Evolutionary conservation across 2,329 filamentous ascomycete genomes (phyloP).

Genomic region (Colletotrichum chlorophyti): DNA sequence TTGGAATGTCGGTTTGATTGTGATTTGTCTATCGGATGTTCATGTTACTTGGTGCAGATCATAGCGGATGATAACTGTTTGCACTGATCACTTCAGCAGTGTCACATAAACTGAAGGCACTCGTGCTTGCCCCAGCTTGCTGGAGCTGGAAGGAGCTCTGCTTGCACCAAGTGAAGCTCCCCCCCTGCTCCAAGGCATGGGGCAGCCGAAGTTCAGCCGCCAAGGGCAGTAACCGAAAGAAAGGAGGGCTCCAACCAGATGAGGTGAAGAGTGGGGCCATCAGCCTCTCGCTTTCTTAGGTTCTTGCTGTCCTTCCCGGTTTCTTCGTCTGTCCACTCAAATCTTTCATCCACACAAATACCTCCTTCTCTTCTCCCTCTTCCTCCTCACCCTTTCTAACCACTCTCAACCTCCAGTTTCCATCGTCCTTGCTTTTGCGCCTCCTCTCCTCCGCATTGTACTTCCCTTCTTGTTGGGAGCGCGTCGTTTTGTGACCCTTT

Average conservation of each 20-base stretch:
- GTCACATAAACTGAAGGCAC: too few relatives aligned
- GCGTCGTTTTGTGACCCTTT: slow-evolving; percentile 29
- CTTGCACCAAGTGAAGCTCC: too few relatives aligned
- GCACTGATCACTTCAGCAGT: too few relatives aligned
- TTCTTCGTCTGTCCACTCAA: slow-evolving; percentile 18
- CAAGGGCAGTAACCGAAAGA: not conserved
- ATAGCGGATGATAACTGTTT: too few relatives aligned
- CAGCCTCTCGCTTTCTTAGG: slow-evolving; percentile 27
- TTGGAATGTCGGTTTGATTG: too few relatives aligned
- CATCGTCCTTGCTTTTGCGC: slow-evolving; percentile 11
- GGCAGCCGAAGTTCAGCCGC: slow-evolving; percentile 8
- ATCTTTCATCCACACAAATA: slow-evolving; percentile 28
- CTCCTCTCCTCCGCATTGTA: slow-evolving; percentile 4
- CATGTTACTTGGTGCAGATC: not conserved
- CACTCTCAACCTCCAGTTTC: slow-evolving; percentile 13
- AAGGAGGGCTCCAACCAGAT: slow-evolving; percentile 19
- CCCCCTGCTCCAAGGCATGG: too few relatives aligned
- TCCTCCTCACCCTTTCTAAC: slow-evolving; percentile 7
- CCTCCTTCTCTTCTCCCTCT: slow-evolving; percentile 5
- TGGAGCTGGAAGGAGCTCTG: not conserved
- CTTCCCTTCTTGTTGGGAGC: slow-evolving; percentile 18
- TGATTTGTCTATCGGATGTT: not conserved
- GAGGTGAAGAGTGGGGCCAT: slow-evolving; percentile 19
- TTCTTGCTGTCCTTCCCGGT: slow-evolving; percentile 22
- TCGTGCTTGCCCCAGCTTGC: not conserved